Evolutionary conservation across 805 yeast species (phyloP).

Genomic region (Saturnispora sekii): DNA sequence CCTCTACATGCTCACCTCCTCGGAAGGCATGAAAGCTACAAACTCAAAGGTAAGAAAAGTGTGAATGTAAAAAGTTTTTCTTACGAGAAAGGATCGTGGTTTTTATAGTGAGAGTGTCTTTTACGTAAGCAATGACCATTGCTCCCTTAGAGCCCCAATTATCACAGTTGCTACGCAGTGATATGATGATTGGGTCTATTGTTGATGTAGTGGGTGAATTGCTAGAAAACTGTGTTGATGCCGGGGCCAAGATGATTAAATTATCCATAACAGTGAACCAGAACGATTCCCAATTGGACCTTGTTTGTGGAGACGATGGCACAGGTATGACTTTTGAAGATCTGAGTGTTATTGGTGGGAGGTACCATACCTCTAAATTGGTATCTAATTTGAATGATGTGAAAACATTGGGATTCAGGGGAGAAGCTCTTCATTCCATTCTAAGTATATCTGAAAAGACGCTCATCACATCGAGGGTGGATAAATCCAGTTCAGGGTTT

Average conservation of each 20-base stretch:
- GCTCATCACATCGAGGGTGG: conserved; percentile 37
- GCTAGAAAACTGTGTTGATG: conserved; percentile 47
- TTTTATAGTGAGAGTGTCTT: background rate
- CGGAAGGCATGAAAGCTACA: background rate
- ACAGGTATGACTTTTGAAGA: conserved; percentile 48
- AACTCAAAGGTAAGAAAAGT: conserved; percentile 1
- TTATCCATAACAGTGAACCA: conserved; percentile 15
- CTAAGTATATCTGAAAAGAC: conserved; percentile 35
- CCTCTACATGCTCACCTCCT: too few relatives aligned
- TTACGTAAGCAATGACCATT: conserved; percentile 5
- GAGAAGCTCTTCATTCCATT: conserved; percentile 56
- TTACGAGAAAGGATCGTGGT: background rate
- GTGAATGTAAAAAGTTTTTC: background rate
- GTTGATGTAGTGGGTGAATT: conserved; percentile 39
- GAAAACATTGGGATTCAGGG: conserved; percentile 57
- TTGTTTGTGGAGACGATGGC: conserved; percentile 61
- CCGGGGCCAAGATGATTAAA: conserved; percentile 33
- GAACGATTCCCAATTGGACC: conserved; percentile 21
- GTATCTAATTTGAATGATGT: conserved; percentile 28
- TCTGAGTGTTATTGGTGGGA: conserved; percentile 35
- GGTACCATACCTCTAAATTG: conserved; percentile 48
- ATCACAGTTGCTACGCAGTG: conserved; percentile 16
- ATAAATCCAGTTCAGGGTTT: conserved; percentile 24
- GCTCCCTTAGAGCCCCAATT: background rate
- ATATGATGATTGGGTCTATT: conserved; percentile 28